These are phyloP conservation scores for Apocynum venetum DNA, from an alignment of 257 asterid species.

Conservation along the genomic window DNA sequence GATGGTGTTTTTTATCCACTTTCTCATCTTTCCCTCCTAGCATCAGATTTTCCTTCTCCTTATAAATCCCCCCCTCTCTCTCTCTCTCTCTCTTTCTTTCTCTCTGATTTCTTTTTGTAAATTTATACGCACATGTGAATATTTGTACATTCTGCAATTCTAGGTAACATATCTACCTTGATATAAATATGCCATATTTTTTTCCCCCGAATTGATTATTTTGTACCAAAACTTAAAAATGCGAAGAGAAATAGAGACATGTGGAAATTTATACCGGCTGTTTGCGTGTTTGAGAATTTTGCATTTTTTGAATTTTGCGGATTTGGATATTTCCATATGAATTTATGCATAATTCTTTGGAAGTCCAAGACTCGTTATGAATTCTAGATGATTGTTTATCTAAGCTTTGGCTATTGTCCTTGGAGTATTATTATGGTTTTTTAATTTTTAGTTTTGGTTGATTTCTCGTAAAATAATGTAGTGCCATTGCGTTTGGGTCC, in stretches of 20 bases:
- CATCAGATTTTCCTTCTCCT: neutral
- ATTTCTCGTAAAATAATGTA: neutral
- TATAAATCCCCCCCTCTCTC: neutral
- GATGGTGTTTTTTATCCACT: constrained; percentile 1
- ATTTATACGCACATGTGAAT: constrained; percentile 1
- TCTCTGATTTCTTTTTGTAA: neutral
- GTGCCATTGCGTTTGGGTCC: neutral
- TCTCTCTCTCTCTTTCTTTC: neutral
- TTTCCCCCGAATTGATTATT: neutral
- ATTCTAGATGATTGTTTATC: neutral
- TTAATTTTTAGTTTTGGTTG: neutral
- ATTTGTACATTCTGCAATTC: neutral
- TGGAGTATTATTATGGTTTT: neutral
- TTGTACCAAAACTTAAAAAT: neutral
- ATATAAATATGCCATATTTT: neutral
- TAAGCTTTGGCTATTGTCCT: neutral
- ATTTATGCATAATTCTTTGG: neutral
- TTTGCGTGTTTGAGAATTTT: neutral
- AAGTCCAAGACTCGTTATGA: neutral
- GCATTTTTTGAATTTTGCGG: neutral
- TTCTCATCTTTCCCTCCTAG: neutral
- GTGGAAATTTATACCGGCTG: neutral
- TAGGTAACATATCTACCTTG: neutral
- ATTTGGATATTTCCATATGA: neutral
- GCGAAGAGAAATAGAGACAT: neutral